These are phyloP conservation scores for Serendipita sp. DNA, from an alignment of 768 basidiomycete species.

Conservation along the genomic window DNA sequence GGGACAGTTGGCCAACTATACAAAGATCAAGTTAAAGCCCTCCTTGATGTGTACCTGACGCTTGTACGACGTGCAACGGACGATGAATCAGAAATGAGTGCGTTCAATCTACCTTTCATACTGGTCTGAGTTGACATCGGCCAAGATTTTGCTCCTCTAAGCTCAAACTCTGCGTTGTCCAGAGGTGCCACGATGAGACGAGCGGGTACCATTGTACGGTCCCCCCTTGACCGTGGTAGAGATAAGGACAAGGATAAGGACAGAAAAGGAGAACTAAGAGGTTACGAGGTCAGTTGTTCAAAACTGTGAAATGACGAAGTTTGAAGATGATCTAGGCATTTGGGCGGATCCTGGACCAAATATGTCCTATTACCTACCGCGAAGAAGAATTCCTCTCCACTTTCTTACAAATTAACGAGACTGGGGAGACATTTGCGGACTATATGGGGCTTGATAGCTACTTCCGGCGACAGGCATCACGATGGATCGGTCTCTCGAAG, in stretches of 20 bases:
- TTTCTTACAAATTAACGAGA: slow-evolving; percentile 83
- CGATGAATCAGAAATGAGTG: slow-evolving; percentile 63
- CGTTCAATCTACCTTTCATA: slow-evolving; percentile 7
- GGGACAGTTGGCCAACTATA: slow-evolving; percentile 72
- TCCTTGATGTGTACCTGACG: slow-evolving; percentile 41
- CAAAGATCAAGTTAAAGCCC: slow-evolving; percentile 56
- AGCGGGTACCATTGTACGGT: slow-evolving; percentile 71
- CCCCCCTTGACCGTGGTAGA: slow-evolving; percentile 41
- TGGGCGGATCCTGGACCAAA: slow-evolving; percentile 52
- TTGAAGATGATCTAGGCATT: slow-evolving; percentile 38
- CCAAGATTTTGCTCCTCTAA: slow-evolving; percentile 28
- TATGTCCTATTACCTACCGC: slow-evolving; percentile 54
- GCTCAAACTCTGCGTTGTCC: slow-evolving; percentile 16
- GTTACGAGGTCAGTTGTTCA: slow-evolving; percentile 43
- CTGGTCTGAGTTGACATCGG: not conserved
- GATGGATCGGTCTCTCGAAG: slow-evolving; percentile 46
- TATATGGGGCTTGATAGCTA: slow-evolving; percentile 89
- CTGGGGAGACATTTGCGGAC: slow-evolving; percentile 82
- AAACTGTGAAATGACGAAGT: not conserved
- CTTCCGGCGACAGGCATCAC: slow-evolving; percentile 79
- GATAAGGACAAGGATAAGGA: slow-evolving; percentile 42
- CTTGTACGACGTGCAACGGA: slow-evolving; percentile 49
- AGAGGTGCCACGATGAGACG: slow-evolving; percentile 37
- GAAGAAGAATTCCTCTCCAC: slow-evolving; percentile 83
- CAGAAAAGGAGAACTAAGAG: slow-evolving; percentile 42